Percentiles rank a stretch among this genome's conserved stretches.
Evolutionary conservation across 108 stramenopile species (phyloP).

Genomic region (Fistulifera pelliculosa): DNA sequence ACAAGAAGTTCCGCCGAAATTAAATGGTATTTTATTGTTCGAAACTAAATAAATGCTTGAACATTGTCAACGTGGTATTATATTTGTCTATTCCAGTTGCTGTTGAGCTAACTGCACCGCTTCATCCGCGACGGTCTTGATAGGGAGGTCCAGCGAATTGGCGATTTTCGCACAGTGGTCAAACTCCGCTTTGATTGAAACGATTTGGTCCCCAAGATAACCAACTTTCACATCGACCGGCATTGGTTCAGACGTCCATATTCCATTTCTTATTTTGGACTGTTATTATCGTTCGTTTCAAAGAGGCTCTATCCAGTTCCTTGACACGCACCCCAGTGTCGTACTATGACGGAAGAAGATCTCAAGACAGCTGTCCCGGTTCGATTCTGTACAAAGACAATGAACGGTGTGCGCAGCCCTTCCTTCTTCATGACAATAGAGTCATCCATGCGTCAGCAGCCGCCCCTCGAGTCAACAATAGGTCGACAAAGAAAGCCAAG

Average conservation of each 20-base stretch:
- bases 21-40: too few relatives aligned
- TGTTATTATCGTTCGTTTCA: conserved; percentile 46
- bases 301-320: conserved; percentile 55
- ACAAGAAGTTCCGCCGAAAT: conserved; percentile 4
- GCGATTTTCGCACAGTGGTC: conserved; percentile 79
- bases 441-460: conserved; percentile 83
- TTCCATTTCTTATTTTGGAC: conserved; percentile 35
- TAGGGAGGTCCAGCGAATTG: conserved; percentile 41
- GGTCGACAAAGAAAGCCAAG: conserved; percentile 59
- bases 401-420: conserved; percentile 76
- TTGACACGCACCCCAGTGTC: conserved; percentile 83
- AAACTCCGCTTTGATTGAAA: conserved; percentile 83
- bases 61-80: too few relatives aligned
- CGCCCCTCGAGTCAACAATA: conserved; percentile 44
- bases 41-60: too few relatives aligned
- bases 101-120: conserved; percentile 21
- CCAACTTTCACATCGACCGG: conserved; percentile 72
- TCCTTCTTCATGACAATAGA: conserved; percentile 93
- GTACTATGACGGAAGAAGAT: conserved; percentile 80
- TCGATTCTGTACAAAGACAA: conserved; percentile 47
- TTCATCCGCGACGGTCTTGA: conserved; percentile 44
- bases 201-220: conserved; percentile 41
- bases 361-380: conserved; percentile 30
- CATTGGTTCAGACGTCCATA: conserved; percentile 24
- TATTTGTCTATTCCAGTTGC: background rate